Evolutionary conservation across 305 asterid genomes (phyloP).

Genomic region (Striga hermonthica): DNA sequence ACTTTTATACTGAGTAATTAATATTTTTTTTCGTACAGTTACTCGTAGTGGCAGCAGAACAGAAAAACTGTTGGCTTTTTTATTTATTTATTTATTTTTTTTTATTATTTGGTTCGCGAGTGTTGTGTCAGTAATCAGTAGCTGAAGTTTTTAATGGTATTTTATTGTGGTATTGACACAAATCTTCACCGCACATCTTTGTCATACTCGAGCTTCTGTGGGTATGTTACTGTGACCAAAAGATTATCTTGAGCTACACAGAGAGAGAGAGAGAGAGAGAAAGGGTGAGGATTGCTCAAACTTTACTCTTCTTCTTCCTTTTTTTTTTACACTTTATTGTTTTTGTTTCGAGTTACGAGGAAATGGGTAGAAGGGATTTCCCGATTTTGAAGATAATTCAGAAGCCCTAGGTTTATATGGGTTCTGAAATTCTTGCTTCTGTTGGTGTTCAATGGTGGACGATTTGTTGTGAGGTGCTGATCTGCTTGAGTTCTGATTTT

Average conservation of each 20-base stretch:
- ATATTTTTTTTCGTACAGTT: constrained; percentile 28
- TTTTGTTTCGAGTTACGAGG: constrained; percentile 16
- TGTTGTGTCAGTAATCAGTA: constrained; percentile 28
- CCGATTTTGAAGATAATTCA: constrained; percentile 9
- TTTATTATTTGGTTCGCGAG: constrained; percentile 22
- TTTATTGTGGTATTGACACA: constrained; percentile 50
- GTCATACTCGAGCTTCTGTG: constrained; percentile 38
- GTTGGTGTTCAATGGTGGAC: constrained; percentile 30
- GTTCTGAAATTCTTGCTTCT: constrained; percentile 20
- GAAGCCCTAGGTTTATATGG: constrained; percentile 39
- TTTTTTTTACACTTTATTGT: too few relatives aligned
- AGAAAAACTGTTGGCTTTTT: constrained; percentile 4
- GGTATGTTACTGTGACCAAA: constrained; percentile 33
- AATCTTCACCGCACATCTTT: constrained; percentile 80
- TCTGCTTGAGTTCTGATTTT: constrained; percentile 35
- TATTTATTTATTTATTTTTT: background rate
- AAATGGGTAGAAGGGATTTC: constrained; percentile 18
- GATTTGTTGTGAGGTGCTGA: constrained; percentile 28
- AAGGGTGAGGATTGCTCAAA: constrained; percentile 36
- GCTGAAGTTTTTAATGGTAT: constrained; percentile 47
- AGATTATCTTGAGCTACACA: constrained; percentile 20
- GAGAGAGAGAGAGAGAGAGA: constrained; percentile 26
- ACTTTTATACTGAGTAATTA: constrained; percentile 36
- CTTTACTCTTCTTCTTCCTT: constrained; percentile 26
- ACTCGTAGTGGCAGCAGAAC: constrained; percentile 18